phyloP scores from a whole-genome alignment of 164 flowering plant genomes.

The Malania oleifera region DNA sequence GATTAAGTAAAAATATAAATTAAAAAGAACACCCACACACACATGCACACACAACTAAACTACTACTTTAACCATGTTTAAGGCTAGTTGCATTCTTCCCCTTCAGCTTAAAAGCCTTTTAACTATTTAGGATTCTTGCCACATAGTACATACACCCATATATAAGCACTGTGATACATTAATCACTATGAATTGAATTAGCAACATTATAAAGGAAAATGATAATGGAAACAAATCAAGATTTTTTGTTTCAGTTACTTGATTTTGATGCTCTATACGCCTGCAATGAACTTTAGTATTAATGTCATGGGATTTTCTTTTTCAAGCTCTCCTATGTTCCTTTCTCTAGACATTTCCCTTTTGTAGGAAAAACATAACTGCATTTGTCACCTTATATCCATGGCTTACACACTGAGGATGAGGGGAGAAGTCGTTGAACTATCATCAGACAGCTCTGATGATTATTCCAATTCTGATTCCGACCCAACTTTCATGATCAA shows the following conservation, averaged over 20 bases:
- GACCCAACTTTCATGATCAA: too few species aligned
- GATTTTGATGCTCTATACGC: neutral
- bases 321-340: neutral
- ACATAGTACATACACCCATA: too few species aligned
- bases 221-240: constrained; percentile 1
- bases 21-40: too few species aligned
- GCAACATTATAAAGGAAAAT: neutral
- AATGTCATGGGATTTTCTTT: neutral
- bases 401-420: neutral
- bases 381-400: neutral
- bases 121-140: too few species aligned
- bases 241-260: neutral
- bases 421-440: too few species aligned
- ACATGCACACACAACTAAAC: too few species aligned
- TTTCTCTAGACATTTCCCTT: too few species aligned
- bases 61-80: too few species aligned
- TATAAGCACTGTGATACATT: too few species aligned
- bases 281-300: neutral
- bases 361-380: neutral
- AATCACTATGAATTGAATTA: neutral
- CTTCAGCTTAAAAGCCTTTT: neutral
- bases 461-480: too few species aligned
- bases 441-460: too few species aligned
- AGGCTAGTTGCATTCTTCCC: neutral
- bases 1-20: too few species aligned